These are phyloP conservation scores for Zea luxurians DNA, from an alignment of 176 grass and related monocot genomes.

Conservation along the genomic window DNA sequence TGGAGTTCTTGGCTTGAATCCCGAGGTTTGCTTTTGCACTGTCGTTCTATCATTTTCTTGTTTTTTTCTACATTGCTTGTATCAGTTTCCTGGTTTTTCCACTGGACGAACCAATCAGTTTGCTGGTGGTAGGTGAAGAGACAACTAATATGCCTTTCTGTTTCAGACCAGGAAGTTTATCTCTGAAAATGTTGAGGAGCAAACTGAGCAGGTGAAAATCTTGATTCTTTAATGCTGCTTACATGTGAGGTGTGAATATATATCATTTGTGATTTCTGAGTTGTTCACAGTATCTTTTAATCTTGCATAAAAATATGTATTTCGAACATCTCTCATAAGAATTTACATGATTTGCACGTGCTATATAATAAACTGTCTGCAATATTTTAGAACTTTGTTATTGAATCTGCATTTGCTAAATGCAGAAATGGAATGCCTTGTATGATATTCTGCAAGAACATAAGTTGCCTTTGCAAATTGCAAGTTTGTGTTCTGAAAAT, in stretches of 20 bases:
- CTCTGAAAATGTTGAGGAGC: constrained; percentile 81
- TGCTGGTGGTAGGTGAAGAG: not conserved
- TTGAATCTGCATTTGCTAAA: not conserved
- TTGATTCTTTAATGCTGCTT: not conserved
- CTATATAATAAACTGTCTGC: not conserved
- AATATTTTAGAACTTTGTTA: not conserved
- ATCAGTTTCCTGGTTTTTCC: not conserved
- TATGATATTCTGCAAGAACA: not conserved
- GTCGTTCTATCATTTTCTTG: constrained; percentile 11
- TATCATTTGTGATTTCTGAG: not conserved
- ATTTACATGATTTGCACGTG: not conserved
- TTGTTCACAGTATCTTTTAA: not conserved
- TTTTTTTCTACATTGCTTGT: not conserved
- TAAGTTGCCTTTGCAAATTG: not conserved
- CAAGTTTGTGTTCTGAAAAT: constrained; percentile 20
- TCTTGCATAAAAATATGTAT: not conserved
- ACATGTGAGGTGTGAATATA: not conserved
- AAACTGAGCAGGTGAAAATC: constrained; percentile 79
- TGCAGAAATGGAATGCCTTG: not conserved
- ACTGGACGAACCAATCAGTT: not conserved
- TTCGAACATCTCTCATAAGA: not conserved
- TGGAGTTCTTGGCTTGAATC: constrained; percentile 86
- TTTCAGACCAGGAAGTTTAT: constrained; percentile 85
- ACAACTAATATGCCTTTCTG: constrained; percentile 27
- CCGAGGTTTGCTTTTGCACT: constrained; percentile 58